Conservation (phyloP, 2,329 filamentous ascomycete genomes). For the Chaetomiaceae sp. region DNA sequence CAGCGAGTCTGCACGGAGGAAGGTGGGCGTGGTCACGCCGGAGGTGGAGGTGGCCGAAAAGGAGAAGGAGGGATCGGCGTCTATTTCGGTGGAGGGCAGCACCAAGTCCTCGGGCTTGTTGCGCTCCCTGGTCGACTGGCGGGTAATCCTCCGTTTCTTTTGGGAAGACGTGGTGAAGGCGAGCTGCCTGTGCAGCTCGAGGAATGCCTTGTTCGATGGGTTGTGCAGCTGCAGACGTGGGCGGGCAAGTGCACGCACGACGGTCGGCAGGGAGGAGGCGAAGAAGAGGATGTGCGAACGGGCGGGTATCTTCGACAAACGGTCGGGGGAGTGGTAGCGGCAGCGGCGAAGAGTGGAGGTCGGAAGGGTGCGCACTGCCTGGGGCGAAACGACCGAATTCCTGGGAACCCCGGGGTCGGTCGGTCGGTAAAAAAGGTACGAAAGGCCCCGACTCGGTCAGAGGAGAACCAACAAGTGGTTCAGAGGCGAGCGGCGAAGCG, state of each 20-base stretch:
- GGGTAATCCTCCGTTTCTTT: slow-evolving; percentile 67
- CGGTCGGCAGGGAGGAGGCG: neutral
- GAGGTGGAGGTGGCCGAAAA: slow-evolving; percentile 42
- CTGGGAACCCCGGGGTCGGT: too few relatives aligned
- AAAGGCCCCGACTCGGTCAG: too few relatives aligned
- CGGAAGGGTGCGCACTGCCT: too few relatives aligned
- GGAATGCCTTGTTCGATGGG: slow-evolving; percentile 21
- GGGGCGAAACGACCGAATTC: neutral
- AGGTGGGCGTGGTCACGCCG: slow-evolving; percentile 37
- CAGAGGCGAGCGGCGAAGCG: slow-evolving; percentile 13
- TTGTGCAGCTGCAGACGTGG: slow-evolving; percentile 10
- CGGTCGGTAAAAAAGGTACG: too few relatives aligned
- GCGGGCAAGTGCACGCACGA: neutral
- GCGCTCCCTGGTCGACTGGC: slow-evolving; percentile 40
- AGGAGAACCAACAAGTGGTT: neutral
- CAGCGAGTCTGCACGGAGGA: slow-evolving; percentile 38
- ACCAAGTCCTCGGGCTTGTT: slow-evolving; percentile 39
- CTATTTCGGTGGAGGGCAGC: slow-evolving; percentile 49
- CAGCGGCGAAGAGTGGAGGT: too few relatives aligned
- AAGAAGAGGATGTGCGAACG: neutral
- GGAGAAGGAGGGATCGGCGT: slow-evolving; percentile 45
- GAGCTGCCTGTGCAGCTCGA: slow-evolving; percentile 63
- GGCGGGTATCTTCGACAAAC: too few relatives aligned
- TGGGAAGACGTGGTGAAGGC: slow-evolving; percentile 66
- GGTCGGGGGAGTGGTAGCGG: neutral